phyloP scores from a whole-genome alignment of 164 flowering plant genomes.

The Piper betle region DNA sequence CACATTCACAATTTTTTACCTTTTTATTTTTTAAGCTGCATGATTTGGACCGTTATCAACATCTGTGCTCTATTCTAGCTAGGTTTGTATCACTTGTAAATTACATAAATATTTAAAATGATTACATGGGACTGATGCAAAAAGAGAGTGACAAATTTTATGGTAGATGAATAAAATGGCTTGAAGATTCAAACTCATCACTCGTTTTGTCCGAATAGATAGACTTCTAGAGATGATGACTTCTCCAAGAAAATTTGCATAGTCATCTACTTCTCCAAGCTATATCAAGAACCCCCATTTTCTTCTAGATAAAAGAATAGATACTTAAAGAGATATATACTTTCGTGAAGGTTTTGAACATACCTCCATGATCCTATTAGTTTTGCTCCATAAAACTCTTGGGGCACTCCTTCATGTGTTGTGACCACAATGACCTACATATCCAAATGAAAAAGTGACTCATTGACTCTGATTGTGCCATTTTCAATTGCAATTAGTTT shows the following conservation, averaged over 20 bases:
- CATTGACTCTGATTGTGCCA: not conserved
- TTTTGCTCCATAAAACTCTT: constrained; percentile 93
- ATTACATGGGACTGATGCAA: no score
- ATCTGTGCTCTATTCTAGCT: no score
- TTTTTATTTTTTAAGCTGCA: no score
- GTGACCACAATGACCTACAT: constrained; percentile 93
- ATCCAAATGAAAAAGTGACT: constrained; percentile 8
- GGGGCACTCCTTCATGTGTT: constrained; percentile 94
- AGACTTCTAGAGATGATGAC: not conserved
- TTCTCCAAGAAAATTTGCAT: not conserved
- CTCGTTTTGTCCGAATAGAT: not conserved
- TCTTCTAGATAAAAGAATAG: not conserved
- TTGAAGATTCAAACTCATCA: not conserved
- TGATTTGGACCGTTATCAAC: no score
- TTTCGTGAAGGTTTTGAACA: no score
- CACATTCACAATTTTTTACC: no score
- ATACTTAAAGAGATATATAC: not conserved
- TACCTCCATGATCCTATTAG: constrained; percentile 86
- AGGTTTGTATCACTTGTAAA: no score
- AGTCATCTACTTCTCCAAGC: not conserved
- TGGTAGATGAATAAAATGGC: not conserved
- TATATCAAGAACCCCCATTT: not conserved
- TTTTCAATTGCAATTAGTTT: not conserved
- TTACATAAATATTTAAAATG: no score
- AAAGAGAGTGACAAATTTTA: no score